phyloP scores from a whole-genome alignment of 2,329 filamentous ascomycete species.

The Aspergillus viridinutans region DNA sequence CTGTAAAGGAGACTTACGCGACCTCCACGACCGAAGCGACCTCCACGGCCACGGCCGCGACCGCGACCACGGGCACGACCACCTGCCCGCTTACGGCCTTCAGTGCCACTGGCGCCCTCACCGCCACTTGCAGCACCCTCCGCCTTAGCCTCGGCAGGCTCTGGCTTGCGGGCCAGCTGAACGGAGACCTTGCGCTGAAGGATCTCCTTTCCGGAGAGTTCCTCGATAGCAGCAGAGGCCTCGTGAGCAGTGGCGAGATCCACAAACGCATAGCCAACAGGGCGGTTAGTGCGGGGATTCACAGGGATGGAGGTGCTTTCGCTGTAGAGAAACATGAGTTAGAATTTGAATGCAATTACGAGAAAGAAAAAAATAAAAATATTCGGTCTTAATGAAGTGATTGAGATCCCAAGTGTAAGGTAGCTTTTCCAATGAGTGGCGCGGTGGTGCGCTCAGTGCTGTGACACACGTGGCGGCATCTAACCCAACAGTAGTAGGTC shows the following conservation, averaged over 20 bases:
- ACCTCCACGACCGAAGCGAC: constrained; percentile 63
- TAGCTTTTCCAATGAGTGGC: background rate
- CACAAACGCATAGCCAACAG: constrained; percentile 98
- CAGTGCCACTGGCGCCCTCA: constrained; percentile 68
- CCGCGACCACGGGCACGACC: constrained; percentile 60
- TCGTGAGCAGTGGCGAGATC: constrained; percentile 92
- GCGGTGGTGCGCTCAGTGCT: background rate
- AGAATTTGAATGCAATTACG: constrained; percentile 22
- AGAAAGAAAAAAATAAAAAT: background rate
- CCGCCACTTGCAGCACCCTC: constrained; percentile 67
- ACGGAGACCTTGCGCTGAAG: constrained; percentile 98
- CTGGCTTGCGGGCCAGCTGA: constrained; percentile 95
- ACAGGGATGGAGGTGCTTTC: constrained; percentile 99
- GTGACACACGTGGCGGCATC: constrained; percentile 3
- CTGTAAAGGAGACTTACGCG: constrained; percentile 44
- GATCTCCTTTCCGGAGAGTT: constrained; percentile 96
- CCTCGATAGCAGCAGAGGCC: constrained; percentile 89
- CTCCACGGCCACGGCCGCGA: constrained; percentile 64
- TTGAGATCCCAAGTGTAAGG: background rate
- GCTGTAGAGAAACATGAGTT: constrained; percentile 50
- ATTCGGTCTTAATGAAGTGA: background rate
- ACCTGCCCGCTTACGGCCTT: constrained; percentile 57
- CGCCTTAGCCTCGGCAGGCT: constrained; percentile 72
- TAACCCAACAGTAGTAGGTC: background rate
- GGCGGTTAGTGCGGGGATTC: constrained; percentile 97